Conservation (phyloP, 495 filamentous ascomycete species). For the Choiromyces venosus region DNA sequence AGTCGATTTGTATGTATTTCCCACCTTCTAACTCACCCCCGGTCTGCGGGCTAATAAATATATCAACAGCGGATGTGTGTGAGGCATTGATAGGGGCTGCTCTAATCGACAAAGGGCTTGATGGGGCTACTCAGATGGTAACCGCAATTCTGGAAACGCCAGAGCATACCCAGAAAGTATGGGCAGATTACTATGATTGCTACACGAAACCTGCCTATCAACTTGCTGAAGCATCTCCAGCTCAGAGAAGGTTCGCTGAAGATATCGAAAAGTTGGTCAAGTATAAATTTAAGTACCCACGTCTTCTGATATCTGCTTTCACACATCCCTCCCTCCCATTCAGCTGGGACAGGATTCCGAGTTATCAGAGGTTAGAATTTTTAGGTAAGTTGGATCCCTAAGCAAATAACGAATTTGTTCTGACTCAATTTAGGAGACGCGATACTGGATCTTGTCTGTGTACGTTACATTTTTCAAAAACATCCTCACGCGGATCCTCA, state of each 20-base stretch:
- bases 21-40: background rate
- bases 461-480: slow-evolving; percentile 70
- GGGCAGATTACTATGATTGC: slow-evolving; percentile 62
- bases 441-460: slow-evolving; percentile 78
- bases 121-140: slow-evolving; percentile 78
- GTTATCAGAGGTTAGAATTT: slow-evolving; percentile 90
- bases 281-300: slow-evolving; percentile 76
- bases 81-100: slow-evolving; percentile 92
- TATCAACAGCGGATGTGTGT: slow-evolving; percentile 80
- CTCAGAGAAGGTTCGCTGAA: slow-evolving; percentile 61
- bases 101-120: slow-evolving; percentile 62
- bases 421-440: slow-evolving; percentile 57
- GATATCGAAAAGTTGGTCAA: slow-evolving; percentile 62
- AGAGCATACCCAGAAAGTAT: slow-evolving; percentile 63
- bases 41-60: background rate
- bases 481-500: slow-evolving; percentile 81
- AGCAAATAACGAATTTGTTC: background rate
- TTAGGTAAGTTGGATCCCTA: slow-evolving; percentile 43
- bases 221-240: slow-evolving; percentile 50
- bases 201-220: slow-evolving; percentile 75
- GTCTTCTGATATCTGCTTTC: slow-evolving; percentile 76
- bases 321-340: slow-evolving; percentile 76
- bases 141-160: slow-evolving; percentile 63
- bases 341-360: slow-evolving; percentile 69
- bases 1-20: slow-evolving; percentile 49